These are phyloP conservation scores for Leccinellum rugosiceps DNA, from an alignment of 768 basidiomycete genomes.

Conservation along the genomic window DNA sequence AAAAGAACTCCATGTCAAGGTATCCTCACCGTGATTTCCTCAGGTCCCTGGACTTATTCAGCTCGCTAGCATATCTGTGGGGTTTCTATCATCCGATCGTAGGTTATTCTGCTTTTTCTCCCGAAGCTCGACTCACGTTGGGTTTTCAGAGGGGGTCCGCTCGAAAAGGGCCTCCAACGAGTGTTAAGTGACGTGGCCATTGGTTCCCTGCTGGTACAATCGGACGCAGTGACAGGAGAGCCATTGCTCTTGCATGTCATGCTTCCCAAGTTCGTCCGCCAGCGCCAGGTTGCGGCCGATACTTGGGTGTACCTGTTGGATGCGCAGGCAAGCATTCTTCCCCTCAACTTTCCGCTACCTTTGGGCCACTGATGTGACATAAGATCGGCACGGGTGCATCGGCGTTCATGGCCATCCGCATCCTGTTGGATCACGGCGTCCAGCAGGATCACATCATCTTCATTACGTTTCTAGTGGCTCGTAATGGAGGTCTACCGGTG, in stretches of 20 bases:
- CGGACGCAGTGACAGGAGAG: constrained; percentile 80
- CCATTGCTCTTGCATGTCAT: constrained; percentile 80
- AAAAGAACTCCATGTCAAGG: constrained; percentile 58
- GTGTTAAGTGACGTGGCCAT: constrained; percentile 84
- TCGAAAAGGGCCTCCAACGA: constrained; percentile 87
- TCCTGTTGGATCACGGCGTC: constrained; percentile 91
- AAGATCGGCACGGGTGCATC: constrained; percentile 93
- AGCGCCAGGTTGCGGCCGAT: constrained; percentile 58
- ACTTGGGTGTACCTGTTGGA: constrained; percentile 88
- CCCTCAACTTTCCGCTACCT: neutral
- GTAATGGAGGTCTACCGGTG: constrained; percentile 73
- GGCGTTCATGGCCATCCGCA: constrained; percentile 92
- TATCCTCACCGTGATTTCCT: constrained; percentile 24
- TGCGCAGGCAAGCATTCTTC: constrained; percentile 56
- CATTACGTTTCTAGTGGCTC: constrained; percentile 83
- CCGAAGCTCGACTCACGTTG: neutral
- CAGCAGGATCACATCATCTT: constrained; percentile 83
- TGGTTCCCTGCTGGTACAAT: constrained; percentile 89
- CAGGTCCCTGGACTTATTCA: neutral
- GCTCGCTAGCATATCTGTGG: constrained; percentile 69
- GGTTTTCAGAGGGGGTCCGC: constrained; percentile 69
- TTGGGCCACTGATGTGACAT: neutral
- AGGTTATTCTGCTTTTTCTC: constrained; percentile 28
- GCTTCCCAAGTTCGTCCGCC: constrained; percentile 73
- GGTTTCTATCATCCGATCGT: constrained; percentile 87